Percentiles rank a stretch among this genome's conserved stretches.
Conservation (phyloP, 495 filamentous ascomycete genomes). For the Xylaria telfairii region DNA sequence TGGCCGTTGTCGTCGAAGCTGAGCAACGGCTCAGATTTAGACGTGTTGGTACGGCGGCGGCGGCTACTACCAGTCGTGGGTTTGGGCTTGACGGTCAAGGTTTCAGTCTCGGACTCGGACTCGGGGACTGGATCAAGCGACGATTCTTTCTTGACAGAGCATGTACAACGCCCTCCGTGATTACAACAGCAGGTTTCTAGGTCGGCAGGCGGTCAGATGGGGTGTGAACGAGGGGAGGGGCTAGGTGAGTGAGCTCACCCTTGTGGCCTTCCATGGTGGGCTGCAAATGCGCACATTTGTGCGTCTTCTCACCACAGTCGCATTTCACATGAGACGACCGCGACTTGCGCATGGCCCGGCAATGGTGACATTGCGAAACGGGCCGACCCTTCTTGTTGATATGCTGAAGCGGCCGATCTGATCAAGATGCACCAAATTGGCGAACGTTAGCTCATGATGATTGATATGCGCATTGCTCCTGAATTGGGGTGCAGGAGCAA, state of each 20-base stretch:
- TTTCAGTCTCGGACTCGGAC: constrained; percentile 60
- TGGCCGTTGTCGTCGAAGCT: constrained; percentile 92
- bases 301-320: constrained; percentile 93
- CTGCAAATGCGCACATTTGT: constrained; percentile 70
- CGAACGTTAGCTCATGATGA: constrained; percentile 7
- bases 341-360: constrained; percentile 95
- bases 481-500: not conserved
- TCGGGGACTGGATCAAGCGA: constrained; percentile 77
- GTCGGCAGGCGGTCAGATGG: constrained; percentile 37
- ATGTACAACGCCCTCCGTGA: constrained; percentile 90
- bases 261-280: constrained; percentile 59
- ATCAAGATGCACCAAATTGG: not conserved
- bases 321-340: constrained; percentile 95
- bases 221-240: constrained; percentile 8
- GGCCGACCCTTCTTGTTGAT: constrained; percentile 99
- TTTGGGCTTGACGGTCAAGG: constrained; percentile 54
- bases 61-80: constrained; percentile 51
- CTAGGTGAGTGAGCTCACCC: constrained; percentile 51
- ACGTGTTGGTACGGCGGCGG: constrained; percentile 71
- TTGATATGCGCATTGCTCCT: not conserved
- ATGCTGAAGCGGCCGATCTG: constrained; percentile 91
- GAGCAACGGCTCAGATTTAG: constrained; percentile 80
- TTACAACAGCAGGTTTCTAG: constrained; percentile 85
- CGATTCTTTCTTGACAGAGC: constrained; percentile 87
- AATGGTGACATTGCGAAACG: constrained; percentile 98